Percentiles rank a stretch among this genome's conserved stretches.
Conservation (phyloP, 163 green algal species). For the Chlamydomonas reinhardtii region DNA sequence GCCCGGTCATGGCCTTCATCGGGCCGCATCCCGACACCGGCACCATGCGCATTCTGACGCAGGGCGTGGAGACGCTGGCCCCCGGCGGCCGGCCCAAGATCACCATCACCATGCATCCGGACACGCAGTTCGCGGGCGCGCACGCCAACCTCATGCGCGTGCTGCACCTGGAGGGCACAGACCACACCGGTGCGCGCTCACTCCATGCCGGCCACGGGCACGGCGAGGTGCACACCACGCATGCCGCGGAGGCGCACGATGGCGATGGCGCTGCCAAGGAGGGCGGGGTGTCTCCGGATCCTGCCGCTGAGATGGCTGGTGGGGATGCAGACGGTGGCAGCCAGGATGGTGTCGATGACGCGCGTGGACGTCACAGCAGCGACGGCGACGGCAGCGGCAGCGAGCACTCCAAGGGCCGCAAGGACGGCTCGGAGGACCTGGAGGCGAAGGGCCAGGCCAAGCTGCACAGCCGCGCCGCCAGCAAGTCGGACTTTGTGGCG, state of each 20-base stretch:
- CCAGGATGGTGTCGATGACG: neutral
- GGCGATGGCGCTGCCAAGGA: neutral
- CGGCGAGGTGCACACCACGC: neutral
- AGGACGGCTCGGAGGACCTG: neutral
- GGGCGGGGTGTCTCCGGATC: neutral
- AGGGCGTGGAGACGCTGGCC: slow-evolving; percentile 5
- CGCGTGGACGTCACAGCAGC: neutral
- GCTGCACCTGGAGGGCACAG: neutral
- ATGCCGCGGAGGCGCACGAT: neutral
- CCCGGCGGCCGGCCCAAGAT: neutral
- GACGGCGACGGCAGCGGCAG: neutral
- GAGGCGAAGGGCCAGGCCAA: slow-evolving; percentile 28
- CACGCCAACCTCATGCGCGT: slow-evolving; percentile 27
- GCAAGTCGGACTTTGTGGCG: slow-evolving; percentile 50
- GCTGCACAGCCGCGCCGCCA: slow-evolving; percentile 20
- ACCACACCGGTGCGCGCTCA: no score
- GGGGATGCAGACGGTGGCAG: neutral
- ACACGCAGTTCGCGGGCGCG: slow-evolving; percentile 8
- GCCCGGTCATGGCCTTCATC: neutral
- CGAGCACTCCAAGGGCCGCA: neutral
- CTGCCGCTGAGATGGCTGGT: neutral
- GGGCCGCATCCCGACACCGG: slow-evolving; percentile 36
- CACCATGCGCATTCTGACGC: slow-evolving; percentile 40
- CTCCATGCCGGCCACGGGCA: neutral
- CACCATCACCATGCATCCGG: slow-evolving; percentile 7